A percentile compares a stretch with the other conserved stretches of the same genome.
Evolutionary conservation across 2,329 filamentous ascomycete species (phyloP).

Genomic region (Chalaropsis thielavioides): DNA sequence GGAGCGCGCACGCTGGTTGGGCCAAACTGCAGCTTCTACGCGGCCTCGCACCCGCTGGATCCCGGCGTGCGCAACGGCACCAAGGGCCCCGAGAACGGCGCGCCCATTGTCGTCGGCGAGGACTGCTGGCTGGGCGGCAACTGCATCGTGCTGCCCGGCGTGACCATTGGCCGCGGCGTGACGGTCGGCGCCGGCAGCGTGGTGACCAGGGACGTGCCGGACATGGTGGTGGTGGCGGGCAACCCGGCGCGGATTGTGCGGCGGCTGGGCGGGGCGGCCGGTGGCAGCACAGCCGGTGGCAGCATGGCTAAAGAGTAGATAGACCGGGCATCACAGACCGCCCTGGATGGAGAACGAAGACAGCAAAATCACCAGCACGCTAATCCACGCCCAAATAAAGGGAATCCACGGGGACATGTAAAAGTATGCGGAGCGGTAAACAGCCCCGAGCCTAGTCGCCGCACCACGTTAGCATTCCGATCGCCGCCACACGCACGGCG

Average conservation of each 20-base stretch:
- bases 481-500: not conserved
- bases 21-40: conserved; percentile 63
- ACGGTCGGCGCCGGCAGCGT: conserved; percentile 71
- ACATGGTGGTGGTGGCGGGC: conserved; percentile 47
- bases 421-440: conserved; percentile 72
- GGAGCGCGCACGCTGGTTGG: conserved; percentile 66
- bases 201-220: conserved; percentile 62
- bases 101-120: conserved; percentile 59
- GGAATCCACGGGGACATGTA: conserved; percentile 92
- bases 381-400: conserved; percentile 75
- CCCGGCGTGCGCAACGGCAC: conserved; percentile 59
- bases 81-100: conserved; percentile 59
- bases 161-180: conserved; percentile 60
- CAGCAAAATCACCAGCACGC: conserved; percentile 65
- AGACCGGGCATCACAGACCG: conserved; percentile 44
- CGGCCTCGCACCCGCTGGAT: conserved; percentile 63
- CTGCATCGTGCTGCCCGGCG: conserved; percentile 56
- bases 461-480: not conserved
- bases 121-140: conserved; percentile 72
- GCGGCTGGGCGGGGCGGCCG: conserved; percentile 4
- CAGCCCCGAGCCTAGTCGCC: conserved; percentile 50
- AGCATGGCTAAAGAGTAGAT: not conserved
- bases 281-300: conserved; percentile 10
- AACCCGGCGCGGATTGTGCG: conserved; percentile 49
- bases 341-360: conserved; percentile 91